Conservation (phyloP, 2,329 filamentous ascomycete species). For the Alternaria conjuncta region DNA sequence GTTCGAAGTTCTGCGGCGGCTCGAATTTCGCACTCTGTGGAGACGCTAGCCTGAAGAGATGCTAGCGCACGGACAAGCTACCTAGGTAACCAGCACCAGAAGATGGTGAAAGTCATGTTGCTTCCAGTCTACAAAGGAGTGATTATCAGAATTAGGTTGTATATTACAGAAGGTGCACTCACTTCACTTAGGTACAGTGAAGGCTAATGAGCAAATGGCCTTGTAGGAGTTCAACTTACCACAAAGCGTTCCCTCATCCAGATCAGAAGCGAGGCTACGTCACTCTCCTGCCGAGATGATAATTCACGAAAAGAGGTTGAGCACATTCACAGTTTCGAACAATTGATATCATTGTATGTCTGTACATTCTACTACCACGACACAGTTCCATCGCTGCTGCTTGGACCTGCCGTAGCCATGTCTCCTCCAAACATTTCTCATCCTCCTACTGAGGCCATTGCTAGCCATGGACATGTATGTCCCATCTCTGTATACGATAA, state of each 20-base stretch:
- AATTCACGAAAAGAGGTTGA: not conserved
- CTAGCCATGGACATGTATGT: conserved; percentile 12
- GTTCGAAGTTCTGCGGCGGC: conserved; percentile 20
- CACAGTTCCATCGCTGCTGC: conserved; percentile 11
- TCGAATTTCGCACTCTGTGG: conserved; percentile 23
- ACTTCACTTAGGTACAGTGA: not conserved
- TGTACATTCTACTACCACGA: conserved; percentile 22
- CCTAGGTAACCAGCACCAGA: not conserved
- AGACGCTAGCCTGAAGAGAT: conserved; percentile 6
- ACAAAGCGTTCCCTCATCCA: not conserved
- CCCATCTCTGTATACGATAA: conserved; percentile 14
- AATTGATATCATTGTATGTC: conserved; percentile 20
- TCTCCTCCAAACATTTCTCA: conserved; percentile 13
- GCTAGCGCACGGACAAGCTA: not conserved
- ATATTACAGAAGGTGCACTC: not conserved
- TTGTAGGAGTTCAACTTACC: not conserved
- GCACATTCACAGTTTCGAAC: not conserved
- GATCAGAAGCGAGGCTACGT: not conserved
- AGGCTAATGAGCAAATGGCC: not conserved
- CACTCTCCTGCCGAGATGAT: not conserved
- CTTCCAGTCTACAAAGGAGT: not conserved
- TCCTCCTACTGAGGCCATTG: conserved; percentile 14
- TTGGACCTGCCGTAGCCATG: conserved; percentile 28
- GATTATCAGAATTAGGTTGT: not conserved
- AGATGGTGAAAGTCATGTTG: not conserved